These are phyloP conservation scores for Daedalea quercina DNA, from an alignment of 768 basidiomycete species.

Conservation along the genomic window DNA sequence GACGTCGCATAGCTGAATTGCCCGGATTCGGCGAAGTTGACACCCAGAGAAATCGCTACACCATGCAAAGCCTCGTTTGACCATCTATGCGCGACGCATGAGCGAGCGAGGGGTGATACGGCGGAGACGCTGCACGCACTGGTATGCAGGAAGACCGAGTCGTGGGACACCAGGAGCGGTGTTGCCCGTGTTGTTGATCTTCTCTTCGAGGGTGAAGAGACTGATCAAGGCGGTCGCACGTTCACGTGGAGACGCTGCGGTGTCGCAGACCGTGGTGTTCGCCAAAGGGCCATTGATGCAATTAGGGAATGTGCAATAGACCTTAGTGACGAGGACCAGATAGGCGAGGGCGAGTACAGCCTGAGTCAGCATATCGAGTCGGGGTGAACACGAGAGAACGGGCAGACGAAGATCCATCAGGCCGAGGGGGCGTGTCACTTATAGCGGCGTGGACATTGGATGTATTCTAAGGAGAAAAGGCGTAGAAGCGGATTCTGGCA, in stretches of 20 bases:
- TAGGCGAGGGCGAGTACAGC: not conserved
- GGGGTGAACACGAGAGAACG: not conserved
- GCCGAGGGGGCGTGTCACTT: not conserved
- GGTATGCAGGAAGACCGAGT: constrained; percentile 48
- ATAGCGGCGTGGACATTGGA: not conserved
- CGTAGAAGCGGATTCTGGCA: too few relatives aligned
- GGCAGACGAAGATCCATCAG: not conserved
- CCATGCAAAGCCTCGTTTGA: constrained; percentile 33
- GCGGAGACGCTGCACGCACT: constrained; percentile 26
- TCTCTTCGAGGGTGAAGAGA: constrained; percentile 43
- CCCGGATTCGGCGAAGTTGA: constrained; percentile 40
- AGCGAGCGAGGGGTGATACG: too few relatives aligned
- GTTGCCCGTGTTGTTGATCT: constrained; percentile 46
- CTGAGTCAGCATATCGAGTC: too few relatives aligned
- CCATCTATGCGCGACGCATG: not conserved
- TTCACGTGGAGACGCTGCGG: constrained; percentile 33
- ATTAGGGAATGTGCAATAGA: constrained; percentile 33
- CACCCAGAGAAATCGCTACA: constrained; percentile 46
- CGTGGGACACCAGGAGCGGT: constrained; percentile 44
- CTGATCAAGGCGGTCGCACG: constrained; percentile 45
- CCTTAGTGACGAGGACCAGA: not conserved
- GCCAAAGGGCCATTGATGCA: constrained; percentile 40
- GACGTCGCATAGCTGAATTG: constrained; percentile 53
- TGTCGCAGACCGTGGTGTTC: constrained; percentile 41
- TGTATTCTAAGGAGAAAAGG: not conserved